These are phyloP conservation scores for Ceratocystis cacaofunesta DNA, from an alignment of 2,329 filamentous ascomycete species.

Conservation along the genomic window DNA sequence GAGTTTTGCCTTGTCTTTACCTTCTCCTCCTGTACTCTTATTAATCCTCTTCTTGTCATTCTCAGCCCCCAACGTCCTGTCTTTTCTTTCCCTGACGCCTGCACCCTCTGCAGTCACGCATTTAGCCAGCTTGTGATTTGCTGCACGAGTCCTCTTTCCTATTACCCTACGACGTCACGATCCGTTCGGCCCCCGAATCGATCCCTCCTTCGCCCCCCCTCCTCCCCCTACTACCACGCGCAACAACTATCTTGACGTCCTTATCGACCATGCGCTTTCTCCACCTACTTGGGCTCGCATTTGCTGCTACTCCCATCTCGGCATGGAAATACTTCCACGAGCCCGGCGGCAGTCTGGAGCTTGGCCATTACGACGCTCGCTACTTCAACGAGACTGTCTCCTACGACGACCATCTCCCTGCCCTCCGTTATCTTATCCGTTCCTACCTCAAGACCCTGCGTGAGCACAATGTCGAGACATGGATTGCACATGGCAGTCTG, in stretches of 20 bases:
- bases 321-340: slow-evolving; percentile 51
- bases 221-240: neutral
- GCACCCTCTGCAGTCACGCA: neutral
- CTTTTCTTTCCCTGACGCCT: neutral
- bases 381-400: slow-evolving; percentile 50
- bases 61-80: neutral
- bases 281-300: slow-evolving; percentile 11
- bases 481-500: slow-evolving; percentile 73
- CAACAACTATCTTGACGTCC: neutral
- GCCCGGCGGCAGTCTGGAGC: slow-evolving; percentile 41
- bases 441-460: slow-evolving; percentile 57
- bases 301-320: slow-evolving; percentile 12
- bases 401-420: slow-evolving; percentile 51
- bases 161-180: neutral
- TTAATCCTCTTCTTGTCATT: neutral
- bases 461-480: slow-evolving; percentile 56
- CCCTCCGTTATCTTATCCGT: slow-evolving; percentile 53
- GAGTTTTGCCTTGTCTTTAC: no score
- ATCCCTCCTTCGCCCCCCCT: neutral
- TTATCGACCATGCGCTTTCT: slow-evolving; percentile 15
- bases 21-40: neutral
- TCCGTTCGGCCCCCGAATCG: neutral
- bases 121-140: neutral
- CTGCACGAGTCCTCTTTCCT: no score
- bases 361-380: slow-evolving; percentile 60